Percentiles rank a stretch among this genome's conserved stretches.
phyloP scores from a whole-genome alignment of 345 rosid genomes.

The Linum usitatissimum region DNA sequence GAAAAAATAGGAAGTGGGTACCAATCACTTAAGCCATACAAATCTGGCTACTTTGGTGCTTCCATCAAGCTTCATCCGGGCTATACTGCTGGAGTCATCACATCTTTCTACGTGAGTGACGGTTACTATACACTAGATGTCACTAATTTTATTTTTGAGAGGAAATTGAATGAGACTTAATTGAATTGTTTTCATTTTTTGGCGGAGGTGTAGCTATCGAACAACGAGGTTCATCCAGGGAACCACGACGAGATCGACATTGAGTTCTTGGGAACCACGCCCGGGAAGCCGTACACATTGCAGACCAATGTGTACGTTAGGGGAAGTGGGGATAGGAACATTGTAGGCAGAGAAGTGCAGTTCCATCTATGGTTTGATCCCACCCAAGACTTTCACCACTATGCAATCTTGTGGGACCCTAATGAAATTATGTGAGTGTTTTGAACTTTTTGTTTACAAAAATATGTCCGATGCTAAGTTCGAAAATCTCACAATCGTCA shows the following conservation, averaged over 20 bases:
- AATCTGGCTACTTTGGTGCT: conserved; percentile 77
- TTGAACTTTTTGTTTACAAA: neutral
- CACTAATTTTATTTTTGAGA: neutral
- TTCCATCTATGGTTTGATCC: conserved; percentile 29
- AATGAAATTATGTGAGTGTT: neutral
- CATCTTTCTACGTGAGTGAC: conserved; percentile 57
- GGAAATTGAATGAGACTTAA: neutral
- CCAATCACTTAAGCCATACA: conserved; percentile 57
- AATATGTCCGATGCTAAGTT: neutral
- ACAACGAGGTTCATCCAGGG: conserved; percentile 4
- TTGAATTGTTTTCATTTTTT: neutral
- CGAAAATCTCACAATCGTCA: neutral
- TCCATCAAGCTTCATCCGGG: conserved; percentile 78
- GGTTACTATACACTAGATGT: neutral
- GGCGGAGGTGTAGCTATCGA: neutral
- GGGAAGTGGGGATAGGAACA: conserved; percentile 79
- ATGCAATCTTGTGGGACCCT: conserved; percentile 55
- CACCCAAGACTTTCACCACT: neutral
- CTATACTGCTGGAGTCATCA: conserved; percentile 87
- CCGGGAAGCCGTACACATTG: conserved; percentile 58
- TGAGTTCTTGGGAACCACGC: conserved; percentile 36
- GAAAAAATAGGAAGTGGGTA: conserved; percentile 72
- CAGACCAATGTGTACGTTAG: conserved; percentile 84
- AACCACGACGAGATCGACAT: conserved; percentile 9
- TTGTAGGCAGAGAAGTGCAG: conserved; percentile 66